Evolutionary conservation across 2,329 filamentous ascomycete genomes (phyloP).

Genomic region (Phoma herbarum): DNA sequence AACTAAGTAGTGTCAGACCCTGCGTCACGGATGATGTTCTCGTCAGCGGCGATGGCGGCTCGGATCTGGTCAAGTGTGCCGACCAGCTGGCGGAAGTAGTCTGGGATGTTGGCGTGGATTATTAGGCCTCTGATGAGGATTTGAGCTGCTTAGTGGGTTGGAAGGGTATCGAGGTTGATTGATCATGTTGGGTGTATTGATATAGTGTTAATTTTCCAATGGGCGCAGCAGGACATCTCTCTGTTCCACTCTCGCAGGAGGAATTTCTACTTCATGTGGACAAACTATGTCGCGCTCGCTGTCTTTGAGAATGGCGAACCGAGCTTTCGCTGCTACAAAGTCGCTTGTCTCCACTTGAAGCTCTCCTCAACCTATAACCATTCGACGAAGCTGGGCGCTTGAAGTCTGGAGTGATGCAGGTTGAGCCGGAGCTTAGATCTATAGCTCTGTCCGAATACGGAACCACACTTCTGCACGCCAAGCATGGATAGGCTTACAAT

Average conservation of each 20-base stretch:
- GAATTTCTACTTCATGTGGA: neutral
- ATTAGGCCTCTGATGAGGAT: slow-evolving; percentile 5
- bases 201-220: neutral
- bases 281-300: neutral
- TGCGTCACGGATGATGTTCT: slow-evolving; percentile 4
- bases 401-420: neutral
- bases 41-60: slow-evolving; percentile 6
- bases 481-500: neutral
- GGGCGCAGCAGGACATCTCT: neutral
- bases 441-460: slow-evolving; percentile 4
- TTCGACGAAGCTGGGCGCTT: neutral
- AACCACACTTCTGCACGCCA: slow-evolving; percentile 3
- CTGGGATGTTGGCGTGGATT: slow-evolving; percentile 4
- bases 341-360: neutral
- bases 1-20: slow-evolving; percentile 5
- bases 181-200: neutral
- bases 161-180: neutral
- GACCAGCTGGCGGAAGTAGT: slow-evolving; percentile 4
- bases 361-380: neutral
- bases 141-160: neutral
- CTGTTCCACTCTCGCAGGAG: neutral
- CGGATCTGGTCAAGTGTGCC: slow-evolving; percentile 11
- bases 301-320: neutral
- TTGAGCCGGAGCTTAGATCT: neutral
- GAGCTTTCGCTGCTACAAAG: neutral